These are phyloP conservation scores for Ogataea glucozyma DNA, from an alignment of 805 yeast genomes.

Conservation along the genomic window DNA sequence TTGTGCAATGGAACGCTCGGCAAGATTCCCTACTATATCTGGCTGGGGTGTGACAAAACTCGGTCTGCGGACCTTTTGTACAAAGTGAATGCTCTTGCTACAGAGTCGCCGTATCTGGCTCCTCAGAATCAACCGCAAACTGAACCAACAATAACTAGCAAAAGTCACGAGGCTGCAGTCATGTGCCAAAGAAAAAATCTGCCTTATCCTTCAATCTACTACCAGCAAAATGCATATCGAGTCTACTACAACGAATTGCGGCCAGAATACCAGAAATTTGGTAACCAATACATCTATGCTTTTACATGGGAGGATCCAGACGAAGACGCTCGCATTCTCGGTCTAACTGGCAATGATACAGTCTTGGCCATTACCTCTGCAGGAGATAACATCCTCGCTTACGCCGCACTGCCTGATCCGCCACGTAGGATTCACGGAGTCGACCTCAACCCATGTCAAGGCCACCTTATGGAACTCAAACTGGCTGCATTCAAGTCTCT, in stretches of 20 bases:
- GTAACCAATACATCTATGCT: conserved; percentile 79
- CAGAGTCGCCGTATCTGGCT: conserved; percentile 79
- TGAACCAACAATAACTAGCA: conserved; percentile 46
- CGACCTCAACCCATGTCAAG: conserved; percentile 81
- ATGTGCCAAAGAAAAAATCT: conserved; percentile 59
- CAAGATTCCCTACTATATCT: conserved; percentile 76
- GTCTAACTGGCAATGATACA: conserved; percentile 62
- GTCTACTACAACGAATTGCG: conserved; percentile 75
- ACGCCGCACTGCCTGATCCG: conserved; percentile 69
- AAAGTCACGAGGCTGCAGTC: conserved; percentile 79
- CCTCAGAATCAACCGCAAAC: conserved; percentile 43
- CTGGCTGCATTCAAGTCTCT: conserved; percentile 66
- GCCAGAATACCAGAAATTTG: conserved; percentile 68
- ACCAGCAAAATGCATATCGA: conserved; percentile 76
- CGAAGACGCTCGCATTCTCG: conserved; percentile 70
- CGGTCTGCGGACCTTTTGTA: conserved; percentile 49
- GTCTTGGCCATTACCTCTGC: conserved; percentile 85
- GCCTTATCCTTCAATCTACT: conserved; percentile 80
- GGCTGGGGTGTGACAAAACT: conserved; percentile 75
- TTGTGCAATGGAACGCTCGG: conserved; percentile 66
- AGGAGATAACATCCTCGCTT: conserved; percentile 77
- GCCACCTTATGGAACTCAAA: conserved; percentile 76
- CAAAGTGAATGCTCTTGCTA: conserved; percentile 68
- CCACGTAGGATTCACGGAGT: conserved; percentile 83
- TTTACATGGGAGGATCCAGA: conserved; percentile 92